These are phyloP conservation scores for Chaetomium strumarium DNA, from an alignment of 2,329 filamentous ascomycete species.

Conservation along the genomic window DNA sequence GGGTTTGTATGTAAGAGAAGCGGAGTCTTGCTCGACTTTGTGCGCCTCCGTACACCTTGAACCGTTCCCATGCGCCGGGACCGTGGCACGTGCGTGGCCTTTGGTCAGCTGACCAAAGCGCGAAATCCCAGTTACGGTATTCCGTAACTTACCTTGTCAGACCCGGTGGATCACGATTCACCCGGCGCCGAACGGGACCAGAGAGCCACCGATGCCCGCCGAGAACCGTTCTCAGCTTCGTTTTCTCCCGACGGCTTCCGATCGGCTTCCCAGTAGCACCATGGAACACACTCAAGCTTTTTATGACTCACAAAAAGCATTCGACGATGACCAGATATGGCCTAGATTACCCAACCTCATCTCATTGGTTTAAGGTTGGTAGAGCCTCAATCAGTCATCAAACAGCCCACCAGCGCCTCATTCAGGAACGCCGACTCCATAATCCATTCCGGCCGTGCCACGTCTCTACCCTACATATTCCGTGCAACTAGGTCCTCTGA, in stretches of 20 bases:
- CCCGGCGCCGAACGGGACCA: neutral
- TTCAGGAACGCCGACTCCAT: neutral
- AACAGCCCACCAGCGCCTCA: neutral
- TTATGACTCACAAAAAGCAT: neutral
- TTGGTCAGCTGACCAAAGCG: constrained; percentile 14
- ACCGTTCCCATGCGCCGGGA: constrained; percentile 13
- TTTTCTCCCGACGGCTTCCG: neutral
- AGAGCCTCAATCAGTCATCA: too few relatives aligned
- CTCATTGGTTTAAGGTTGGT: too few relatives aligned
- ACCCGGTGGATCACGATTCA: neutral
- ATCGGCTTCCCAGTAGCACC: neutral
- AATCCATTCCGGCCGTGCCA: neutral
- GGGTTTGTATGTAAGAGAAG: too few relatives aligned
- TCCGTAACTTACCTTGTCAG: too few relatives aligned
- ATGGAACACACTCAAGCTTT: neutral
- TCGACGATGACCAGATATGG: neutral
- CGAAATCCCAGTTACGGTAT: neutral
- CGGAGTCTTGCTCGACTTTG: too few relatives aligned
- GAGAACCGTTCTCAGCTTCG: constrained; percentile 1
- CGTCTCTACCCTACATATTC: neutral
- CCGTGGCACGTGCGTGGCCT: constrained; percentile 5
- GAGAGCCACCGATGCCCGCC: constrained; percentile 10
- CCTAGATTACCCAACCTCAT: neutral
- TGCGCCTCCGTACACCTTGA: too few relatives aligned
- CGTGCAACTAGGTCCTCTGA: too few relatives aligned